Evolutionary conservation across 257 asterid genomes (phyloP).

Genomic region (Echites panduratus): DNA sequence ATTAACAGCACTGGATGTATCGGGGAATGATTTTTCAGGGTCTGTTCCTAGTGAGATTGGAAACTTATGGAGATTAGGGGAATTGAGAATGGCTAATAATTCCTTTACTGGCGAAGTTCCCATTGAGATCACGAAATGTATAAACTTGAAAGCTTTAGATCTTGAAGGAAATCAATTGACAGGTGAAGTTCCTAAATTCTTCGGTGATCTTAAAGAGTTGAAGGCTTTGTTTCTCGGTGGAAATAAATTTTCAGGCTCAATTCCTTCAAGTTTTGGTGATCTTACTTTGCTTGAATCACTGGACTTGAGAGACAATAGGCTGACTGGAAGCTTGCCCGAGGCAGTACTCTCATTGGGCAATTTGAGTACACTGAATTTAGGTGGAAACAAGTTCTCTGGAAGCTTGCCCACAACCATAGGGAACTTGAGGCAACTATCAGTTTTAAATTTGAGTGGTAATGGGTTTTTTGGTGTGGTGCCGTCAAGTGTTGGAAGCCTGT

Average conservation of each 20-base stretch:
- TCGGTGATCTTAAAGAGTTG: constrained; percentile 32
- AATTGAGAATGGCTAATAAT: constrained; percentile 48
- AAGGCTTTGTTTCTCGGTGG: constrained; percentile 43
- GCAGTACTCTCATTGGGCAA: constrained; percentile 43
- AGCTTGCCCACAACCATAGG: constrained; percentile 42
- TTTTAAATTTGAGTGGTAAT: constrained; percentile 54
- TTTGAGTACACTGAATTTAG: constrained; percentile 46
- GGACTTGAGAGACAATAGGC: constrained; percentile 37
- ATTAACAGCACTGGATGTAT: constrained; percentile 45
- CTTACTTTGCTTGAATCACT: constrained; percentile 42
- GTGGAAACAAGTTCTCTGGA: constrained; percentile 51
- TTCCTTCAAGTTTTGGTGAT: constrained; percentile 39
- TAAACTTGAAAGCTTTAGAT: constrained; percentile 44
- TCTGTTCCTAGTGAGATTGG: constrained; percentile 43
- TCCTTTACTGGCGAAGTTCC: constrained; percentile 50
- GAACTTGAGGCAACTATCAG: constrained; percentile 39
- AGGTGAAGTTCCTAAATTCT: constrained; percentile 42
- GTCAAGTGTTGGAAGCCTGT: constrained; percentile 49
- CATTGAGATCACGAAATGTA: constrained; percentile 32
- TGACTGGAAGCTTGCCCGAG: constrained; percentile 44
- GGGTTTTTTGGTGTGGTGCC: constrained; percentile 50
- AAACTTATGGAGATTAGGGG: constrained; percentile 40
- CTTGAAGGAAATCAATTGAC: constrained; percentile 48
- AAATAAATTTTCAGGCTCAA: constrained; percentile 41
- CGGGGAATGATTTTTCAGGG: constrained; percentile 51